Conservation (phyloP, 179 eudicot genomes). For the Patellifolia procumbens region DNA sequence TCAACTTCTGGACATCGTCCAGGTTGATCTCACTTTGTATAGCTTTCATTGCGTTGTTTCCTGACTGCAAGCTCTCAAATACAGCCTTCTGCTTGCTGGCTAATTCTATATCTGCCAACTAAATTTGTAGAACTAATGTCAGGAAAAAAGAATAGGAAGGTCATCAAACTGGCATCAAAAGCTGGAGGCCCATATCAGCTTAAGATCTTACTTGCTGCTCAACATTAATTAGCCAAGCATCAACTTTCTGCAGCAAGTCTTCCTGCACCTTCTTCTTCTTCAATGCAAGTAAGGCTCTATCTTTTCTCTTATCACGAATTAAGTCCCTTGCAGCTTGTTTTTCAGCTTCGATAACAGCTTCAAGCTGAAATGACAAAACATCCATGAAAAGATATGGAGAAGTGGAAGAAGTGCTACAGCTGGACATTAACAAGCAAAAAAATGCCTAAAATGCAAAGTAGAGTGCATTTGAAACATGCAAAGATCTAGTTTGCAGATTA, state of each 20-base stretch:
- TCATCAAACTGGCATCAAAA: background rate
- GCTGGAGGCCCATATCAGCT: background rate
- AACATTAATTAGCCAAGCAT: conserved; percentile 87
- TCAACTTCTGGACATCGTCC: conserved; percentile 94
- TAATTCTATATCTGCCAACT: conserved; percentile 98
- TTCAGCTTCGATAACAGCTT: conserved; percentile 91
- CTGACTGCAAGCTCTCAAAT: conserved; percentile 84
- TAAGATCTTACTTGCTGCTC: conserved; percentile 82
- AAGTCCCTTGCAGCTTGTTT: conserved; percentile 95
- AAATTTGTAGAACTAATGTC: conserved; percentile 15
- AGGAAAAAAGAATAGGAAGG: background rate
- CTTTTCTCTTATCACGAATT: conserved; percentile 94
- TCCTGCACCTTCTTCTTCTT: conserved; percentile 96
- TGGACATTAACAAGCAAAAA: conserved; percentile 7
- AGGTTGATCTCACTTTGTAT: conserved; percentile 87
- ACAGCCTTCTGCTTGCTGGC: conserved; percentile 98
- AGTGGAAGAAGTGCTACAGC: background rate
- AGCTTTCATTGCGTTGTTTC: conserved; percentile 83
- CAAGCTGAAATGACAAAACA: conserved; percentile 60
- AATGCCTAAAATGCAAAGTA: background rate
- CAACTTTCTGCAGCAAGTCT: conserved; percentile 86
- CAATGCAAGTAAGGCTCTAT: conserved; percentile 86
- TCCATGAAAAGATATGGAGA: background rate
- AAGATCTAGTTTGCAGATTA: background rate
- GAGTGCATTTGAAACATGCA: background rate